Base-by-base conservation (phyloP, 345 rosid genomes). In the Salix exigua region DNA sequence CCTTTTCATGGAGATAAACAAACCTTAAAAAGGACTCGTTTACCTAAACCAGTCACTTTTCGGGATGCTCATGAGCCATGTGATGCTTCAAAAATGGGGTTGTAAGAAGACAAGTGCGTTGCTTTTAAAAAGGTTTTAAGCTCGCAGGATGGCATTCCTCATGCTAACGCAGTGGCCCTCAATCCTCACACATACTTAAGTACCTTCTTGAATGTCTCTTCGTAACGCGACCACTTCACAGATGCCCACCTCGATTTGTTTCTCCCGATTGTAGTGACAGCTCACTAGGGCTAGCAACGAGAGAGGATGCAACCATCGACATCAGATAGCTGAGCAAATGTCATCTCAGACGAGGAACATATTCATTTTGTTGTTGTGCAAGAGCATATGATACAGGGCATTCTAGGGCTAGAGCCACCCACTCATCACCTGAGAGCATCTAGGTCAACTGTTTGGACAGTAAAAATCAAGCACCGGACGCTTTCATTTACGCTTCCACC, bases 41-140 rank as follows among this genome's bases (percentile, higher is more conserved):
- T 61, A 68, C 78, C 75, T 50, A 79, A 82, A 81, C 79, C 40
- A 11, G 63, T 75, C 71, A 68, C 79, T 68, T 80, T 78, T 79
- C 21, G 73, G 78, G 77, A 73, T 70, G 75, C 44, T 73, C 72
- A 60, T 21, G 77, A 70, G 53, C 76, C 51, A 44, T 73, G 82
- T 71, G 71, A 66, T 55, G 82, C 78, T 71, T 68, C 38, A 60
- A 68, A 55, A 63, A 10, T 76, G 23, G 63, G 37, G 31, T 61
- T 33, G 68, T 42, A 60, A 75, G 26, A 46, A 33, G 62, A 78
- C 75, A 70, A 72, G 75, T 53, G 63, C 21, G 37, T 50, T 50
- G 68, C 77, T 66, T 48, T 75, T 71, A 26, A 3, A 50, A 10
- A 63, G 63, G 19, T 48, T 81, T 72, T 55, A 70, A 75, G 5